Evolutionary conservation across 2,329 filamentous ascomycete species (phyloP), one percentile per base, ranked within the genome.

Genomic region (Trichoderma guizhouense): DNA sequence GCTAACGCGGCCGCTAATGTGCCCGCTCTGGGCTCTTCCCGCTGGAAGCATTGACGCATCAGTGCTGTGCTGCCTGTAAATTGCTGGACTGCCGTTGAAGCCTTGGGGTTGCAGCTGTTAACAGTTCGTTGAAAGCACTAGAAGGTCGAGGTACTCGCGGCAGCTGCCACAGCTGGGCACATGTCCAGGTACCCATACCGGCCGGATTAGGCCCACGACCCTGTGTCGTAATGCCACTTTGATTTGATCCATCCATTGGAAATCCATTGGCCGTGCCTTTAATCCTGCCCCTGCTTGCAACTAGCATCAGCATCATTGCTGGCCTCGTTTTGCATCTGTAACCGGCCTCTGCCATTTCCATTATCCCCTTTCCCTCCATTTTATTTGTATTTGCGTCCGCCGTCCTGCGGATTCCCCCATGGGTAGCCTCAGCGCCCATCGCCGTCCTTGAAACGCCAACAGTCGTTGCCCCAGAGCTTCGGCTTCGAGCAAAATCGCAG

Each of bases 361-460:
- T 67, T 43, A 24, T 53, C 47, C 26, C 28, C 24, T 47, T 24
- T 51, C 55, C 9, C 30, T 58, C 30, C 30, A 6, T 18, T 30
- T 43, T n/a, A 43, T 43, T 39, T 18, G 34, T 18, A 9, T 28
- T 32, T 63, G 18, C 51, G 55, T 72, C 70, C 55, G 55, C 57
- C 12, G 14, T 51, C 39, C 28, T 66, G 71, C 53, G 68, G 68
- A 61, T 67, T 63, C 43, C 43, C 67, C 57, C 71, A 72, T 72
- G 71, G 66, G 71, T 71, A 61, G 39, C 30, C 71, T 60, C 71
- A 69, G 51, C 58, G 57, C 24, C 34, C 61, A 30, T 60, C 63
- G 71, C 60, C 26, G 21, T 65, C 55, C 51, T 39, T 69, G 64
- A 68, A 65, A 43, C 61, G 26, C 70, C 62, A 51, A 51, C n/a